Evolutionary conservation across 1,284 basidiomycete genomes (phyloP), one percentile per base, ranked within the genome.

Genomic region (Ganoderma boninense): DNA sequence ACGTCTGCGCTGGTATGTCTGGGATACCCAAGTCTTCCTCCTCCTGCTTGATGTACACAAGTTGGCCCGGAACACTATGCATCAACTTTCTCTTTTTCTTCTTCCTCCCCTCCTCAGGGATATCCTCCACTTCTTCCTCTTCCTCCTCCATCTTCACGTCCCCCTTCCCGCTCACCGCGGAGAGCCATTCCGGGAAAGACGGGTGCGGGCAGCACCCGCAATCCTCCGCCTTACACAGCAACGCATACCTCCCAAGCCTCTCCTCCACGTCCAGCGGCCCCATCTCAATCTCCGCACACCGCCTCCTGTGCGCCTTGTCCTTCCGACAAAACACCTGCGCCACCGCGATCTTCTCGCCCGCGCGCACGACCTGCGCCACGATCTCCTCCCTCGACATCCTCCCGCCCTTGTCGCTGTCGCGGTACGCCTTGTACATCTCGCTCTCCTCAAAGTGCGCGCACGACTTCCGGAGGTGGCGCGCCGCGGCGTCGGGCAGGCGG

Each of bases 301-400:
- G 10, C 52, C 10, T 38, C 23, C 7, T 40, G 26, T 65, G 40
- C 38, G 26, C 64, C 52, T 43, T 49, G 40, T 57, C 29, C 38
- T 32, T 11, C 23, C 64, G 64, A 43, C 64, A 65, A 40, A 42
- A 56, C 54, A 65, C 64, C 64, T 57, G 54, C 52, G 54, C 64
- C 35, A 65, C 38, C 64, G 64, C 64, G 38, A 65, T 32, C 64
- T 65, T 65, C 64, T 65, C 54, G 54, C 44, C 57, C 23, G 32
- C 52, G 40, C 14, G 8, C 23, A 65, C 52, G 23, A 65, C 35
- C 14, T 49, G 16, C 64, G 52, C 49, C 38, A 65, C 64, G 40
- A 65, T 40, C 52, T 65, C 14, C 54, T 42, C 32, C 54, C 32
- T 65, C 44, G 40, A 29, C 62, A 64, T 4, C 26, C 20, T 35